These are phyloP conservation scores for Aspergillus luchuensis DNA, from an alignment of 2,329 filamentous ascomycete species.

Conservation along the genomic window DNA sequence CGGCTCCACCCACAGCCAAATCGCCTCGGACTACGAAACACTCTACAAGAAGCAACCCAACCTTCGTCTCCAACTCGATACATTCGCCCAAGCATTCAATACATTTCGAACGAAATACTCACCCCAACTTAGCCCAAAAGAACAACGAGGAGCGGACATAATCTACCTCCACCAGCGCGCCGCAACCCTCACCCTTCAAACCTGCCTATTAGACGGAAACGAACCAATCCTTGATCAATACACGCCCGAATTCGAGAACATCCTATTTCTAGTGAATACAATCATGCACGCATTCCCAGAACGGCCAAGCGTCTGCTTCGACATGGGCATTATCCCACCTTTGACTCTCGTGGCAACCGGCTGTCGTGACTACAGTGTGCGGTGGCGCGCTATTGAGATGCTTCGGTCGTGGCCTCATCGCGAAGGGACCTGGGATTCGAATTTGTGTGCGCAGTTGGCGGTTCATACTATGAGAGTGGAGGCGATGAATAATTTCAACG, in stretches of 20 bases:
- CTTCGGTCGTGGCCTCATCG: conserved; percentile 34
- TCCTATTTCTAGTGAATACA: conserved; percentile 4
- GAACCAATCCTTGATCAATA: conserved; percentile 9
- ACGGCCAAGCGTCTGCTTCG: conserved; percentile 24
- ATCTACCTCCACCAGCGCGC: conserved; percentile 17
- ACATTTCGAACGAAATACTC: background rate
- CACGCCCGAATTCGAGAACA: conserved; percentile 5
- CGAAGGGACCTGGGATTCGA: conserved; percentile 41
- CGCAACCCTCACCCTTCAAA: conserved; percentile 13
- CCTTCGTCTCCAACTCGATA: background rate
- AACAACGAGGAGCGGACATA: conserved; percentile 19
- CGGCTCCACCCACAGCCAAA: background rate
- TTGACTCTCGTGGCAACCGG: conserved; percentile 37
- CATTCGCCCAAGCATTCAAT: background rate
- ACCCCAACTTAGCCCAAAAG: background rate
- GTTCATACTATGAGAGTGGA: conserved; percentile 29
- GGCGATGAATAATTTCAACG: background rate
- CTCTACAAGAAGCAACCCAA: background rate
- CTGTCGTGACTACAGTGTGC: conserved; percentile 29
- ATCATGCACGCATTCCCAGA: conserved; percentile 13
- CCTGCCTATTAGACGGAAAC: conserved; percentile 11
- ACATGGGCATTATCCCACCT: conserved; percentile 35
- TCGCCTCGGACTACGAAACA: background rate
- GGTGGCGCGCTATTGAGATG: conserved; percentile 30
- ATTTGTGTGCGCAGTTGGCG: conserved; percentile 32